Evolutionary conservation across 148 eudicot genomes (phyloP), one percentile per base, ranked within the genome.

Genomic region (Polygonum aviculare): DNA sequence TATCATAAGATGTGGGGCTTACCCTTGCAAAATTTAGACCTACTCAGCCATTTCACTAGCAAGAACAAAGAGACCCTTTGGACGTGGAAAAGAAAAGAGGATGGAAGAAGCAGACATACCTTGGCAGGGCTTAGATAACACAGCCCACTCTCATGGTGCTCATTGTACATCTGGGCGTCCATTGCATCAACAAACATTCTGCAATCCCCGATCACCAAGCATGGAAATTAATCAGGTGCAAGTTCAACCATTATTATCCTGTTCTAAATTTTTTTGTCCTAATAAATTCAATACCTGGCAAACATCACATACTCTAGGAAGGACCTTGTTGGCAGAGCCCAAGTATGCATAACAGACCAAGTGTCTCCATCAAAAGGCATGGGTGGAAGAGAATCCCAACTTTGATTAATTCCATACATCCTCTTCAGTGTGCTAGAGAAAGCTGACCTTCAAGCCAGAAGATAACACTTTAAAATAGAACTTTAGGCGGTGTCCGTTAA

Each of bases 291-390:
- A 31, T 83, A 85, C 98, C 98, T 92, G 51, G 93, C 83, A 77
- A 95, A 95, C 99, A 95, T 95, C 62, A 95, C 89, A 76, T 88
- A 92, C 85, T 95, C 99, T 60, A 92, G 74, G 82, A 95, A 95
- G 39, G 99, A 95, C 81, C 79, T 84, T 31, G 99, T 92, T 12
- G 99, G 97, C 79, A 95, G 80, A 84, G 83, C 94, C 99, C 97
- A 95, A 75, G 90, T 88, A 74, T 93, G 90, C 94, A 85, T 93
- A 59, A 89, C 94, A 45, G 97, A 89, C 99, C 99, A 95, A 11
- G 99, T 85, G 78, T 77, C 97, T 40, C 90, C 94, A 75, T 84
- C 91, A 75, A 65, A 36, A 55, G 99, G 97, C 99, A 95, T 95
- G 63, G 86, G 83, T 49, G 99, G 99, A 69, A 93, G 87, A 78